Evolutionary conservation across 768 basidiomycete species (phyloP).

Genomic region (Mycena vulgaris): DNA sequence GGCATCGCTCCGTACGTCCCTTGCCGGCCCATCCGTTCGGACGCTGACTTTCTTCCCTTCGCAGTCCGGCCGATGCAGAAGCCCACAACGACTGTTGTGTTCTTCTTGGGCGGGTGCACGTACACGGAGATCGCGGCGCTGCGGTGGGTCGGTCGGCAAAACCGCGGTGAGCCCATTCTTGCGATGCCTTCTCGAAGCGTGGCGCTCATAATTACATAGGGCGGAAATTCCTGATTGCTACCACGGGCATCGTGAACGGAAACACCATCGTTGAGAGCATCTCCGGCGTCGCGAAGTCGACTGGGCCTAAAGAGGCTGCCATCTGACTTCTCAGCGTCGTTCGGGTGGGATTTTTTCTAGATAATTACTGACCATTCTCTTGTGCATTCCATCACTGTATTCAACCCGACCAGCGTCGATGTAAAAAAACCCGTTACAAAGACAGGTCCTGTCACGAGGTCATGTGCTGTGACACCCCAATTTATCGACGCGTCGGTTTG

Average conservation of each 20-base stretch:
- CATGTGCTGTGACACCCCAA: too few relatives aligned
- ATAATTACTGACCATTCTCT: too few relatives aligned
- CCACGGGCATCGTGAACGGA: slow-evolving; percentile 92
- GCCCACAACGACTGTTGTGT: slow-evolving; percentile 89
- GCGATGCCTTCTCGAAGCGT: not conserved
- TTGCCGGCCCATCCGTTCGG: slow-evolving; percentile 14
- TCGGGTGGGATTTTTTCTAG: too few relatives aligned
- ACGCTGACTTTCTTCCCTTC: slow-evolving; percentile 22
- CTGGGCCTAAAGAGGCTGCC: slow-evolving; percentile 60
- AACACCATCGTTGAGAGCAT: slow-evolving; percentile 79
- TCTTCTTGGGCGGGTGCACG: slow-evolving; percentile 98
- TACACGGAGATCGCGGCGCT: slow-evolving; percentile 97
- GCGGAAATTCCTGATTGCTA: slow-evolving; percentile 90
- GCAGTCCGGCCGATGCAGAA: slow-evolving; percentile 69
- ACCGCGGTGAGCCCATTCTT: slow-evolving; percentile 71
- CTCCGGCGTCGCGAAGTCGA: slow-evolving; percentile 56
- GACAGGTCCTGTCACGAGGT: too few relatives aligned
- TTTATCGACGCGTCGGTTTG: too few relatives aligned
- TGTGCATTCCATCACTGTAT: too few relatives aligned
- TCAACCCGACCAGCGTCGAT: too few relatives aligned
- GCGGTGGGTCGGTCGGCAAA: slow-evolving; percentile 91
- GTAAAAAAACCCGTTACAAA: too few relatives aligned
- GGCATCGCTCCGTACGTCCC: slow-evolving; percentile 51
- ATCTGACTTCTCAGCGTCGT: slow-evolving; percentile 42
- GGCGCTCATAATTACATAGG: slow-evolving; percentile 61